phyloP scores from a whole-genome alignment of 768 basidiomycete genomes.

The Cyathus striatus region DNA sequence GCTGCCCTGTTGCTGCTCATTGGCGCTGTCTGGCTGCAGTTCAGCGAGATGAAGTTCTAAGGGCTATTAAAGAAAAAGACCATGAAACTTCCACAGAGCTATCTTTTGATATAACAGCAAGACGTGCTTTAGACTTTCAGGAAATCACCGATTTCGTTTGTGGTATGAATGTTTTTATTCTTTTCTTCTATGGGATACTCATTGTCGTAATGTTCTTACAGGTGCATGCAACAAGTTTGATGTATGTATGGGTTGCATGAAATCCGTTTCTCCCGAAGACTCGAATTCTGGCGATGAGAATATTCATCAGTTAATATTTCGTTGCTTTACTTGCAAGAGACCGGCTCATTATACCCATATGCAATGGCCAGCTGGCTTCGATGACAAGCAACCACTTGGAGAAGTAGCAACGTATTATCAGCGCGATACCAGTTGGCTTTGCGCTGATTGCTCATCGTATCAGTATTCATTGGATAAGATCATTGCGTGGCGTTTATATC shows the following conservation, averaged over 20 bases:
- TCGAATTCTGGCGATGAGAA: not conserved
- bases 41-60: conserved; percentile 70
- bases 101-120: conserved; percentile 24
- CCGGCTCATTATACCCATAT: conserved; percentile 79
- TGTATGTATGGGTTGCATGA: conserved; percentile 71
- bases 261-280: conserved; percentile 18
- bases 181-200: not conserved
- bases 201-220: conserved; percentile 10
- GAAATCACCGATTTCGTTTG: conserved; percentile 81
- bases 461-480: conserved; percentile 74
- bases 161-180: conserved; percentile 23
- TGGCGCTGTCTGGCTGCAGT: conserved; percentile 67
- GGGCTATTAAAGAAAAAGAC: conserved; percentile 55
- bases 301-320: conserved; percentile 58
- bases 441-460: conserved; percentile 75
- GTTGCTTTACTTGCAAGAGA: conserved; percentile 82
- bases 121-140: conserved; percentile 40
- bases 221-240: conserved; percentile 69
- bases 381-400: conserved; percentile 23
- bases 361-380: conserved; percentile 34
- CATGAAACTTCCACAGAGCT: conserved; percentile 13
- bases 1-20: conserved; percentile 73
- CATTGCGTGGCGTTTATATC: conserved; percentile 87
- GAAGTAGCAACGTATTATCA: conserved; percentile 66
- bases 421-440: conserved; percentile 50